A percentile compares a stretch with the other conserved stretches of the same genome.
Evolutionary conservation across 2,329 filamentous ascomycete genomes (phyloP).

Genomic region (Ophiostoma triangulosporum): DNA sequence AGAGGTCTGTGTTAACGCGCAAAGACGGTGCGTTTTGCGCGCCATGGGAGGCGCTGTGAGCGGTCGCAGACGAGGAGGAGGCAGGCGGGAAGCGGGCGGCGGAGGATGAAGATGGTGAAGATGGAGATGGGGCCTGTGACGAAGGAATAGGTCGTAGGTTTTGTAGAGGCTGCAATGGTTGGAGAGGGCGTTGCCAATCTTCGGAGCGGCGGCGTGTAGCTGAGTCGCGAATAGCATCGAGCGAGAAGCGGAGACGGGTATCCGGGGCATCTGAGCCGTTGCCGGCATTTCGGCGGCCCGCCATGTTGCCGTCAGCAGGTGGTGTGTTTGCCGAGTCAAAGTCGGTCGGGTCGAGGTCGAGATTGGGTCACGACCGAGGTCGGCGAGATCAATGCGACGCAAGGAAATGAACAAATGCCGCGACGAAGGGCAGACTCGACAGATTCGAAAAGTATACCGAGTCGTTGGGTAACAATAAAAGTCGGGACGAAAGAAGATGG

Average conservation of each 20-base stretch:
- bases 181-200: background rate
- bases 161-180: background rate
- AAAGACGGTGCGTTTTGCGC: slow-evolving; percentile 6
- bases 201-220: background rate
- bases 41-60: background rate
- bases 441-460: no score
- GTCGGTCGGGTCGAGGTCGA: no score
- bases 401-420: no score
- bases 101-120: background rate
- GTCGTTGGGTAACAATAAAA: no score
- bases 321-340: background rate
- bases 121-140: background rate
- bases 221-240: slow-evolving; percentile 3
- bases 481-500: no score
- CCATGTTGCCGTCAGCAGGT: background rate
- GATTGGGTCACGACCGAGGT: no score
- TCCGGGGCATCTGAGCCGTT: background rate
- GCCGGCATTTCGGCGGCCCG: background rate
- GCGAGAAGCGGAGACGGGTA: slow-evolving; percentile 2
- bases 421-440: no score
- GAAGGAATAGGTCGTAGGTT: background rate
- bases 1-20: slow-evolving; percentile 16
- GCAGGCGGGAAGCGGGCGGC: background rate
- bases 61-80: background rate
- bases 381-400: no score